Base-by-base conservation (phyloP, 1,284 basidiomycete genomes). In the Ustilago curta region DNA sequence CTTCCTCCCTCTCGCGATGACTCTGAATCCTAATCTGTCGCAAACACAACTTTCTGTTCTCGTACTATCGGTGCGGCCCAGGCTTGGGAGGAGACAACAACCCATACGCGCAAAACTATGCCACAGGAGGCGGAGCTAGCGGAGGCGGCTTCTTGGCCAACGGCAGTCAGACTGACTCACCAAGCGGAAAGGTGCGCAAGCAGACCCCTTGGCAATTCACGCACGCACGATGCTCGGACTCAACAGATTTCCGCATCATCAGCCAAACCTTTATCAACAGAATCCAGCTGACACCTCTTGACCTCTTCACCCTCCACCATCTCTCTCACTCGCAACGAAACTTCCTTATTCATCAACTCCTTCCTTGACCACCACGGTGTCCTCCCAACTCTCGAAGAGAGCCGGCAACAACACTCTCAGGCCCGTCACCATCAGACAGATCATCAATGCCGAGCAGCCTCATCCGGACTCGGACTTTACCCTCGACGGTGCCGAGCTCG, bases 401-500 rank as follows among this genome's bases (percentile, higher is more conserved):
- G 57, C 72, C 43, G 75, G 74, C 54, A 80, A 81, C 59, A 80
- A 84, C 61, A 77, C 77, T 12, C 85, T 97, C 27, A 90, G 95
- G 48, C 94, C 96, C 6, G 89, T 97, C 48, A 96, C 93, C 4
- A 89, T 95, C 77, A 89, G 91, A 58, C 94, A 97, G 85, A 88
- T 97, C 51, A 80, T 88, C 50, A 89, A 89, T 72, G 93, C 95
- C 2, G 88, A 87, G 35, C 94, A 97, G 86, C 88, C 91, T 7
- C 93, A 97, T 82, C 88, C 91, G 0, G 95, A 98, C 76, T 91
- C 93, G 1, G 93, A 95, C 56, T 95, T 94, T 89, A 88, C 88
- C 59, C 88, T 97, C 50, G 94, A 95, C 72, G 91, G 90, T 21
- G 86, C 88, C 6, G 93, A 96, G 72, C 88, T 96, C 60, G 91